Evolutionary conservation across 192 early-diverging fungal genomes (phyloP).

Genomic region (Lunasporangiospora selenospora): DNA sequence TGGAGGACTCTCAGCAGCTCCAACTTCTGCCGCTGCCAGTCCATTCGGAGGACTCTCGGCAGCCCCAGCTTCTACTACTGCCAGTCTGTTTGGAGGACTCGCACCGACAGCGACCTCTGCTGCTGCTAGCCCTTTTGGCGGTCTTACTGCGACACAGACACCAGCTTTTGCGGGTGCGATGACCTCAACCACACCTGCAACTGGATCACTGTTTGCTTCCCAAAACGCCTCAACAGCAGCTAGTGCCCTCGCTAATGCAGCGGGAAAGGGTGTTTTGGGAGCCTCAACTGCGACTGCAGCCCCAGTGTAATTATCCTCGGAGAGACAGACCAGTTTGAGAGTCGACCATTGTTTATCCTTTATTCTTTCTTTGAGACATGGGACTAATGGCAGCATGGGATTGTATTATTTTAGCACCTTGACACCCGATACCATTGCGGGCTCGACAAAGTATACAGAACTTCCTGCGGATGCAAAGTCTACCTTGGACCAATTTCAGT

Average conservation of each 20-base stretch:
- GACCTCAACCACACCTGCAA: conserved; percentile 9
- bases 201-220: conserved; percentile 18
- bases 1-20: background rate
- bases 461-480: conserved; percentile 43
- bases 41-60: background rate
- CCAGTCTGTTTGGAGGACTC: conserved; percentile 6
- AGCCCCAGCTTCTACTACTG: conserved; percentile 1
- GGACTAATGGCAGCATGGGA: too few species aligned
- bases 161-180: too few species aligned
- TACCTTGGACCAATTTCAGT: conserved; percentile 46
- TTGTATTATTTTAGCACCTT: too few species aligned
- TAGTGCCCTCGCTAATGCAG: conserved; percentile 14
- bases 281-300: conserved; percentile 7
- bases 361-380: background rate
- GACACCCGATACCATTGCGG: conserved; percentile 43
- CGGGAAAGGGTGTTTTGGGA: conserved; percentile 9
- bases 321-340: conserved; percentile 15
- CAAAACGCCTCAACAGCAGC: conserved; percentile 22
- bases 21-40: background rate
- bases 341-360: background rate
- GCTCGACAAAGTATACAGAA: conserved; percentile 46
- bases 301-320: too few species aligned
- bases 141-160: too few species aligned
- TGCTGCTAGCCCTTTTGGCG: too few species aligned
- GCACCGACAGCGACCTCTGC: too few species aligned